phyloP scores from a whole-genome alignment of 202 grass and related monocot species.

The Elaeis oleifera region DNA sequence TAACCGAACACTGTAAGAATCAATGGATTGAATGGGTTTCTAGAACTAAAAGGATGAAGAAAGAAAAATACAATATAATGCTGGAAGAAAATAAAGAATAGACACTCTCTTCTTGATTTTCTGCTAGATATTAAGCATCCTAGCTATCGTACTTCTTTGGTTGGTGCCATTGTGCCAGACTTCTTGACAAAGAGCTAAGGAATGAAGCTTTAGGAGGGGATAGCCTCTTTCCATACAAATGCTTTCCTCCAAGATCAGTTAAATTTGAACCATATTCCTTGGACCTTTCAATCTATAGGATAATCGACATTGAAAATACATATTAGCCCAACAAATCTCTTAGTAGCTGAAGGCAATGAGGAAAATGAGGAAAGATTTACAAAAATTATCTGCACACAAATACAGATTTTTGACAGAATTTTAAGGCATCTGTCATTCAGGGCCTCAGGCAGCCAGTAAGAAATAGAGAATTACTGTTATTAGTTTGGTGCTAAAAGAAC shows the following conservation, averaged over 20 bases:
- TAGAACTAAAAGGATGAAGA: conserved; percentile 39
- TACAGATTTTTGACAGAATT: too few relatives aligned
- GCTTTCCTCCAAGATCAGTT: conserved; percentile 90
- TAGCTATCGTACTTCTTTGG: conserved; percentile 83
- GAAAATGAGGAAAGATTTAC: too few relatives aligned
- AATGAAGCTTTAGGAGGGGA: conserved; percentile 53
- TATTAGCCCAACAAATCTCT: too few relatives aligned
- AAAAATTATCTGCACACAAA: too few relatives aligned
- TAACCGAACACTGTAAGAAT: conserved; percentile 43
- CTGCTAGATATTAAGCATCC: not conserved
- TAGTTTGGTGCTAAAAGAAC: too few relatives aligned
- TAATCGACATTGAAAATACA: not conserved
- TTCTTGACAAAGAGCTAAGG: conserved; percentile 61
- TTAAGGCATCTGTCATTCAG: too few relatives aligned
- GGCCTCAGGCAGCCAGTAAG: too few relatives aligned
- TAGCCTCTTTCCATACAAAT: conserved; percentile 70
- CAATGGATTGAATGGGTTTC: conserved; percentile 49
- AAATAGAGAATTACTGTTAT: too few relatives aligned
- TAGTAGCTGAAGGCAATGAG: too few relatives aligned
- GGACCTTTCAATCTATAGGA: conserved; percentile 66
- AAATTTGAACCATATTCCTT: conserved; percentile 57
- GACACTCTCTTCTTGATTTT: not conserved
- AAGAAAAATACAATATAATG: conserved; percentile 49
- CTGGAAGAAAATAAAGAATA: conserved; percentile 26
- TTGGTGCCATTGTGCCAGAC: conserved; percentile 62